Percentiles rank a stretch among this genome's conserved stretches.
Conservation (phyloP, 2,329 filamentous ascomycete species). For the Ophiostoma quercus region DNA sequence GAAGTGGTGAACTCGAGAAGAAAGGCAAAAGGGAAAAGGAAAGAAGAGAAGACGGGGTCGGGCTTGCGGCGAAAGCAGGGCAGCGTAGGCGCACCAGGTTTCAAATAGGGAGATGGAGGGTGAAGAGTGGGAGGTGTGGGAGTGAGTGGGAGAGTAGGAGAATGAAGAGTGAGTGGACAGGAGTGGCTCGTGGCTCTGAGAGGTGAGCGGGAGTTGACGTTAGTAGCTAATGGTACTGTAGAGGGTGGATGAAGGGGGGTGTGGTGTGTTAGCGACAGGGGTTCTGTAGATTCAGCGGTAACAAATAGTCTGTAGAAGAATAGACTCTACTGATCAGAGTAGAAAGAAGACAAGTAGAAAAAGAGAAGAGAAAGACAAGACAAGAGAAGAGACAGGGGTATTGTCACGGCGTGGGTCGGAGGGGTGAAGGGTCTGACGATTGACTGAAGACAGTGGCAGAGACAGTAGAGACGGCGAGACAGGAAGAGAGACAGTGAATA, state of each 20-base stretch:
- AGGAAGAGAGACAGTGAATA: background rate
- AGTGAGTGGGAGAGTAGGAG: background rate
- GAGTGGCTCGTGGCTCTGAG: too few species aligned
- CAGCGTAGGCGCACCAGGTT: conserved; percentile 25
- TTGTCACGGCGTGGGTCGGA: background rate
- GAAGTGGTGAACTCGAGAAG: background rate
- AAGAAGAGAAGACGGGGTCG: conserved; percentile 14
- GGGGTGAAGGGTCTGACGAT: too few species aligned
- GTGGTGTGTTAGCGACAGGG: too few species aligned
- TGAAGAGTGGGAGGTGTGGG: background rate
- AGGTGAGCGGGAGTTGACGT: too few species aligned
- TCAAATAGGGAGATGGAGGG: conserved; percentile 26
- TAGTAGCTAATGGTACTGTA: too few species aligned
- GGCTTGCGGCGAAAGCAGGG: conserved; percentile 18
- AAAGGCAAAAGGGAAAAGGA: conserved; percentile 9
- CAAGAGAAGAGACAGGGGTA: background rate
- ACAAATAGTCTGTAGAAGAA: too few species aligned
- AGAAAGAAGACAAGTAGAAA: background rate
- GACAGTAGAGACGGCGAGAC: background rate
- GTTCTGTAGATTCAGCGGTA: too few species aligned
- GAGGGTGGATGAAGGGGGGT: background rate
- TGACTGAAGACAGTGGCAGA: background rate
- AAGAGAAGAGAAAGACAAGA: background rate
- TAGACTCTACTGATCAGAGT: too few species aligned
- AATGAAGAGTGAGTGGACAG: background rate